A percentile compares a stretch with the other conserved stretches of the same genome.
Evolutionary conservation across 1,284 basidiomycete genomes (phyloP).

Genomic region (Ganoderma lingzhi): DNA sequence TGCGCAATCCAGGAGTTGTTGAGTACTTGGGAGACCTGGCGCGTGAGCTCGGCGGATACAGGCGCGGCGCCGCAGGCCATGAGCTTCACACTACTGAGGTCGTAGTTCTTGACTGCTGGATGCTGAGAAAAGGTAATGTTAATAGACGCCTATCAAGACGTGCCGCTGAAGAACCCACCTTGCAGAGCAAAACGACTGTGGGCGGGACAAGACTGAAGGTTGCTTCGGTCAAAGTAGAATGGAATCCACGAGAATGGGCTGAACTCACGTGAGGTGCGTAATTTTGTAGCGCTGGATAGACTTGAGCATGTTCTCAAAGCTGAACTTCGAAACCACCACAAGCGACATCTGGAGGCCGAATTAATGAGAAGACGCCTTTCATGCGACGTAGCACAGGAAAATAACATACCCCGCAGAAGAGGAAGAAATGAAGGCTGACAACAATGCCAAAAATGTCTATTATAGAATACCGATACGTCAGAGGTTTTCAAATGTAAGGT

Average conservation of each 20-base stretch:
- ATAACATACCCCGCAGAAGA: constrained; percentile 60
- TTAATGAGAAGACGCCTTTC: background rate
- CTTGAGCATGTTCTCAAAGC: constrained; percentile 68
- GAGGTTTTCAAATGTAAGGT: too few relatives aligned
- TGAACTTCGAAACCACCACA: constrained; percentile 76
- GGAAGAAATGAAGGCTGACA: constrained; percentile 63
- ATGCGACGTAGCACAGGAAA: background rate
- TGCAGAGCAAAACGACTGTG: constrained; percentile 60
- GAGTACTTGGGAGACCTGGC: constrained; percentile 60
- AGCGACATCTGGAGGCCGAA: constrained; percentile 42
- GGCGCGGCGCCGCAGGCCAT: constrained; percentile 80
- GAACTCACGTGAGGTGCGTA: constrained; percentile 64
- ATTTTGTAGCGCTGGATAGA: constrained; percentile 73
- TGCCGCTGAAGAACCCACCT: constrained; percentile 47
- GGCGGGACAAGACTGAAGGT: constrained; percentile 66
- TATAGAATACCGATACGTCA: background rate
- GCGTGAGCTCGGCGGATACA: constrained; percentile 68
- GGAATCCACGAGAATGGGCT: background rate
- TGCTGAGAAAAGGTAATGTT: constrained; percentile 49
- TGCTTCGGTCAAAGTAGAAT: constrained; percentile 16
- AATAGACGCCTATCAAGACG: background rate
- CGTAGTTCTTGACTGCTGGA: constrained; percentile 73
- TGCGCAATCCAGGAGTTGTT: constrained; percentile 70
- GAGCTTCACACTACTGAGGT: constrained; percentile 65
- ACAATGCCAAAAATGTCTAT: constrained; percentile 79